Base-by-base conservation (phyloP, 305 asterid species). In the Petunia hybrid region DNA sequence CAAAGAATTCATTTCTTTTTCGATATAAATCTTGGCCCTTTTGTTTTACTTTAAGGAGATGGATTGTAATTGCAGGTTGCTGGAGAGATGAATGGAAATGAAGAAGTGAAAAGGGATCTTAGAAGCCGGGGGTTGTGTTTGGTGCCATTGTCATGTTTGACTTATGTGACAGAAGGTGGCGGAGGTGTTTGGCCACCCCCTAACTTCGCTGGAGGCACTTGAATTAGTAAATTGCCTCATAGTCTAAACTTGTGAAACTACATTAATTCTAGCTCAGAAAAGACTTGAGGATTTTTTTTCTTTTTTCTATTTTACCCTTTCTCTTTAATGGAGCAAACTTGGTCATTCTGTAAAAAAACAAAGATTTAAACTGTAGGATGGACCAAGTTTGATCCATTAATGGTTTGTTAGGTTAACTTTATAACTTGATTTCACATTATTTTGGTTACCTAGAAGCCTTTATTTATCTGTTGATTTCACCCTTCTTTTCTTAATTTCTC, bases 361-460 rank as follows among this genome's bases (percentile, higher is more conserved):
- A 59, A 83, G 31, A 66, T 55, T 66, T 48, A 46, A 56, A 60
- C 63, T 78, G 62, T 77, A 89, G 89, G 84, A 84, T 87, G 84
- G 97, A 90, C 96, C 96, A 91, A 89, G 92, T 87, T 89, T 91
- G 94, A 90, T 91, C 94, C 96, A 89, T 91, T 87, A 76, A 71
- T 79, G 68, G 70, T 55, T 78, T 83, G 53, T 77, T 85, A 70
- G 82, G 45, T 79, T 38, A 12, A 67, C 40, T 13, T 64, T 60
- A 46, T 42, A 6, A 45, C 40, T 5, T 57, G 76, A 31, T 77
- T 62, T 62, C 22, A 43, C 42, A 3, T 61, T 31, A 13, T 22
- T 13, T 10, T 77, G 31, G 31, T 22, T 22, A 22, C 31, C 31
- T 22, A 22, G 31, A 22, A 22, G 31, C 31, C 31, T 22, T 22